Base-by-base conservation (phyloP, 2,329 filamentous ascomycete genomes). In the Ascochyta pisi region DNA sequence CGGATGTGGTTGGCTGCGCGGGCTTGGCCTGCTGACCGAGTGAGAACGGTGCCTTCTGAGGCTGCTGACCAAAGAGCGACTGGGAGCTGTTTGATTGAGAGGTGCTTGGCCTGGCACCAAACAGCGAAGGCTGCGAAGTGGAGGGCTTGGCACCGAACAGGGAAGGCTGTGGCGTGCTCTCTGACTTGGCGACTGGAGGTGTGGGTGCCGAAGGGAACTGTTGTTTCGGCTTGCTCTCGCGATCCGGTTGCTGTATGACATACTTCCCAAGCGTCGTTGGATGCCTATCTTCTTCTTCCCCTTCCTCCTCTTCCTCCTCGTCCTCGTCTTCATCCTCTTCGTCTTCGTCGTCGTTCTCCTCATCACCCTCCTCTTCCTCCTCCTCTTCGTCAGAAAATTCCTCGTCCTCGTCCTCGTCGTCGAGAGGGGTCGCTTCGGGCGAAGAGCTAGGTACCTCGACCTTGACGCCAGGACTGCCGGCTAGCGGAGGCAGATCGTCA, bases 401-500 rank as follows among this genome's bases (percentile, higher is more conserved):
- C 10, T 76, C 78, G 12, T 74, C 77, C 23, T 62, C 63, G 33
- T 67, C 19, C 19, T 19, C 64, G 23, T 75, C 70, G 9, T 69
- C 66, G 23, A 70, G 57, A 19, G 67, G 71, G 22, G 69, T 73
- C 43, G 66, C 70, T 29, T 73, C 69, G 7, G 66, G 68, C 24
- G 68, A 69, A 24, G 73, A 76, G 26, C 68, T 68, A 8, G 74
- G 73, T 16, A 67, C 71, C 50, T 77, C 72, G 2, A 77, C 69
- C 45, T 81, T 76, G 10, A 81, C 69, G 19, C 78, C 76, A n/a
- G 80, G 80, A 38, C 78, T 81, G 13, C 79, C 80, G 31, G 79
- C 79, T 29, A 82, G 70, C 6, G 79, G 79, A 33, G 76, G 76
- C 13, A 77, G 41, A 37, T 76, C 79, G 27, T 81, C 78, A 38